These are phyloP conservation scores for Pestalotiopsis sp. DNA, from an alignment of 2,329 filamentous ascomycete genomes.

Conservation along the genomic window DNA sequence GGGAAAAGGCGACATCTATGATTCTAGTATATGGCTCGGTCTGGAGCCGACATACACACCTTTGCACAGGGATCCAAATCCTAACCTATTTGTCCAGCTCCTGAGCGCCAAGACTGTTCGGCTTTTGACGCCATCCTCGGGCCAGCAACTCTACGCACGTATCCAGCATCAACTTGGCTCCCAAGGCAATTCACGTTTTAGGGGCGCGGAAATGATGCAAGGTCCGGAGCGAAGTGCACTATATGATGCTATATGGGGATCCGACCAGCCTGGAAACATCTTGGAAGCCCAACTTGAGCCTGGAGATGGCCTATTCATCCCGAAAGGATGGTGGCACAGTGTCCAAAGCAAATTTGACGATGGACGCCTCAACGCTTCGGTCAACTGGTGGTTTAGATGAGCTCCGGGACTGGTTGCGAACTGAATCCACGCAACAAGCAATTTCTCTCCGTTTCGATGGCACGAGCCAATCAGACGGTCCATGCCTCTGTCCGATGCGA, in stretches of 20 bases:
- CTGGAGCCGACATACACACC: conserved; percentile 85
- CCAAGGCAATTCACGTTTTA: conserved; percentile 50
- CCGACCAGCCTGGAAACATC: conserved; percentile 31
- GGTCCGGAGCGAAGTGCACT: conserved; percentile 68
- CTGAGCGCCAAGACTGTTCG: conserved; percentile 71
- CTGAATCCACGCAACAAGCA: too few relatives aligned
- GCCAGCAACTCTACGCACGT: conserved; percentile 61
- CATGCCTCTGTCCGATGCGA: neutral
- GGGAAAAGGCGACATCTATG: conserved; percentile 83
- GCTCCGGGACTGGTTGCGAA: neutral
- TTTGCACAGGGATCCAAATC: conserved; percentile 89
- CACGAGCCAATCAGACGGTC: too few relatives aligned
- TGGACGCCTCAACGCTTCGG: conserved; percentile 40
- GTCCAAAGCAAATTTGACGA: conserved; percentile 60
- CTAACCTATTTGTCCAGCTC: conserved; percentile 87
- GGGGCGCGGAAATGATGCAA: conserved; percentile 89
- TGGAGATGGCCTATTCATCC: conserved; percentile 77
- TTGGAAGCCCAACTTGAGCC: conserved; percentile 57
- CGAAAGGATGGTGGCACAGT: conserved; percentile 85
- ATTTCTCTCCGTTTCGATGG: too few relatives aligned
- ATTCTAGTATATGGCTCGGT: conserved; percentile 85
- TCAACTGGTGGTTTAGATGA: conserved; percentile 82
- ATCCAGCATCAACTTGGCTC: conserved; percentile 43
- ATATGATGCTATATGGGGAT: conserved; percentile 70
- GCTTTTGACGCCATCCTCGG: conserved; percentile 65